phyloP scores from a whole-genome alignment of 1,284 basidiomycete genomes.

The Xerocomus amazonicus region DNA sequence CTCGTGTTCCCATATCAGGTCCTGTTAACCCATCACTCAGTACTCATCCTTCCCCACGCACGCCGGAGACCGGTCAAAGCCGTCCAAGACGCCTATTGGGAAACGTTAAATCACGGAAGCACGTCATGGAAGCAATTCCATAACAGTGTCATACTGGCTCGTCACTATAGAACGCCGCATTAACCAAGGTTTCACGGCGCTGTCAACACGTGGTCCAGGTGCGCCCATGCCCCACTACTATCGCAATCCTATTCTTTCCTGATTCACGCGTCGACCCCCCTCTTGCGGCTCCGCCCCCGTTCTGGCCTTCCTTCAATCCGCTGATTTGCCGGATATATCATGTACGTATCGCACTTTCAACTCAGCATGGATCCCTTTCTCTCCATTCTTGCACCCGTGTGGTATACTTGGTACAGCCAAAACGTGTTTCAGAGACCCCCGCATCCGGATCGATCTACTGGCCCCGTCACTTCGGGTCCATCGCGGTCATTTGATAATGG shows the following conservation, averaged over 20 bases:
- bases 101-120: conserved; percentile 27
- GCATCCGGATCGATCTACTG: conserved; percentile 25
- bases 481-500: conserved; percentile 35
- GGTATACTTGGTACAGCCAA: conserved; percentile 15
- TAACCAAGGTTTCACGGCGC: conserved; percentile 35
- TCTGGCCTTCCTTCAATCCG: conserved; percentile 8
- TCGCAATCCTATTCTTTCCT: conserved; percentile 20
- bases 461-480: conserved; percentile 23
- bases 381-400: conserved; percentile 26
- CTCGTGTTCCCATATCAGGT: conserved; percentile 14
- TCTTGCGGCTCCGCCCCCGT: conserved; percentile 27
- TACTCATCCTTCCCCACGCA: conserved; percentile 16
- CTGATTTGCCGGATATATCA: conserved; percentile 36
- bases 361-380: conserved; percentile 24
- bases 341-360: conserved; percentile 7
- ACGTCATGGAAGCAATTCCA: conserved; percentile 28
- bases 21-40: conserved; percentile 6
- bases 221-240: conserved; percentile 26
- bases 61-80: conserved; percentile 12
- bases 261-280: conserved; percentile 14
- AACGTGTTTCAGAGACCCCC: conserved; percentile 35
- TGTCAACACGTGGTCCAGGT: conserved; percentile 33
- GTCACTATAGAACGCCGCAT: conserved; percentile 31
- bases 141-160: conserved; percentile 21
- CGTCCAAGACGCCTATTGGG: conserved; percentile 10